phyloP scores from a whole-genome alignment of 768 basidiomycete species.

The Lactifluus echinatus region DNA sequence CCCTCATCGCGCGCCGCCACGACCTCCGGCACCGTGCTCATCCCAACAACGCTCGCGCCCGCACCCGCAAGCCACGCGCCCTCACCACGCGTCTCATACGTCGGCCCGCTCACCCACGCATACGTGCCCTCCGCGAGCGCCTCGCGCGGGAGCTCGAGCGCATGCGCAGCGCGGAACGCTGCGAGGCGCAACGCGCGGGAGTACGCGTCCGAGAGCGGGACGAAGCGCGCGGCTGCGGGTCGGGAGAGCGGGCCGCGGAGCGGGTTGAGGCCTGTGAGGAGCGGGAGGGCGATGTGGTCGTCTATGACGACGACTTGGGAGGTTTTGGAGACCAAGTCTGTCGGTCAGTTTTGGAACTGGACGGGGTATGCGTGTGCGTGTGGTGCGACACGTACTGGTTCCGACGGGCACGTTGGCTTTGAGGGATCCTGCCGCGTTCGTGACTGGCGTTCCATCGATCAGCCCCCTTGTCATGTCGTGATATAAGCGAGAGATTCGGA shows the following conservation, averaged over 20 bases:
- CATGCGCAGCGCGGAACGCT: slow-evolving; percentile 62
- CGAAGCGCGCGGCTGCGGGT: slow-evolving; percentile 58
- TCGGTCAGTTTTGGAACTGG: too few species aligned
- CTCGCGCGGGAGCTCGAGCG: slow-evolving; percentile 42
- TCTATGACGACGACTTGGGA: slow-evolving; percentile 67
- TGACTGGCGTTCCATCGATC: slow-evolving; percentile 41
- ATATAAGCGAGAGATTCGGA: too few species aligned
- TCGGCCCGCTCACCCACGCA: slow-evolving; percentile 86
- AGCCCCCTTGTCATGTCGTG: too few species aligned
- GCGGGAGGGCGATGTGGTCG: slow-evolving; percentile 79
- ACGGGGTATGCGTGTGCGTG: too few species aligned
- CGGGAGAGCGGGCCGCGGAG: slow-evolving; percentile 64
- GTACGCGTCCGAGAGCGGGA: slow-evolving; percentile 81
- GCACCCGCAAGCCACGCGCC: slow-evolving; percentile 64
- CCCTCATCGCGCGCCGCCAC: slow-evolving; percentile 70
- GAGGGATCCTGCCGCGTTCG: slow-evolving; percentile 81
- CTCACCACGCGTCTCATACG: slow-evolving; percentile 85
- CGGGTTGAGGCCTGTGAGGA: slow-evolving; percentile 69
- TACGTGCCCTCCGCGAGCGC: slow-evolving; percentile 77
- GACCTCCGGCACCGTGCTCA: slow-evolving; percentile 91
- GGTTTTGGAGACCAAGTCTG: too few species aligned
- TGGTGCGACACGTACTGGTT: slow-evolving; percentile 65
- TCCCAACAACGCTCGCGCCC: slow-evolving; percentile 88
- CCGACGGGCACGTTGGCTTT: slow-evolving; percentile 68
- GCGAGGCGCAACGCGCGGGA: slow-evolving; percentile 60